Base-by-base conservation (phyloP, 441 rosid genomes). In the Euphorbia celastroides region DNA sequence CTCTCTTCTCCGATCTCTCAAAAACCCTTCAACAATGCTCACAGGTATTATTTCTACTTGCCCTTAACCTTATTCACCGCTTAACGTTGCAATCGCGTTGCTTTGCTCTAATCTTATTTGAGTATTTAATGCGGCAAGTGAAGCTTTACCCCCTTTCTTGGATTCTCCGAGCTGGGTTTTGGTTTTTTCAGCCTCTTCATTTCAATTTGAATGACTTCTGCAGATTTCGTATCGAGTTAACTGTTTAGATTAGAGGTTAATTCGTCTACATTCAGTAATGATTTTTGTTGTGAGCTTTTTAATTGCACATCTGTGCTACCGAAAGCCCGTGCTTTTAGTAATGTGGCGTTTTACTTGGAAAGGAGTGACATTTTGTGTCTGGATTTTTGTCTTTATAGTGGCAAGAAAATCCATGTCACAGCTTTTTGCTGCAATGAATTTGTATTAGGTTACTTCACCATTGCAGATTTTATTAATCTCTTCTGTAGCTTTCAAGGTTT, bases 11-110 rank as follows among this genome's bases (percentile, higher is more conserved):
- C 60, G 59, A 75, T 42, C 34, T 34, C 59, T 60, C 54, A 7
- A 0, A n/a, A 60, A 51, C 69, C 60, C 58, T 19, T 54, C 80
- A 57, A 69, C 50, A 83, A 83, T 86, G 90, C 70, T 79, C 6
- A 78, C 48, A 42, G 48, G 48, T 42, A 42, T 12, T 42, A 17
- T 10, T 42, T 42, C 16, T 42, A 11, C 48, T 42, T 3, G 17
- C 14, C 14, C 48, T 55, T 16, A 42, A 38, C 56, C 20, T 50
- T 16, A 52, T 20, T 34, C 6, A 19, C 22, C 48, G 19, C 20
- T 57, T 14, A n/a, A 34, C 36, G 31, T 58, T 26, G 14, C 57
- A 17, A n/a, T 57, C 14, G 26, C 20, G 7, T 58, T 41, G 48
- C 31, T 32, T 19, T 36, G 36, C 23, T 52, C 10, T 61, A 19